A percentile compares a stretch with the other conserved stretches of the same genome.
These are phyloP conservation scores for Leptosphaerulina australis DNA, from an alignment of 2,329 filamentous ascomycete species.

Conservation along the genomic window DNA sequence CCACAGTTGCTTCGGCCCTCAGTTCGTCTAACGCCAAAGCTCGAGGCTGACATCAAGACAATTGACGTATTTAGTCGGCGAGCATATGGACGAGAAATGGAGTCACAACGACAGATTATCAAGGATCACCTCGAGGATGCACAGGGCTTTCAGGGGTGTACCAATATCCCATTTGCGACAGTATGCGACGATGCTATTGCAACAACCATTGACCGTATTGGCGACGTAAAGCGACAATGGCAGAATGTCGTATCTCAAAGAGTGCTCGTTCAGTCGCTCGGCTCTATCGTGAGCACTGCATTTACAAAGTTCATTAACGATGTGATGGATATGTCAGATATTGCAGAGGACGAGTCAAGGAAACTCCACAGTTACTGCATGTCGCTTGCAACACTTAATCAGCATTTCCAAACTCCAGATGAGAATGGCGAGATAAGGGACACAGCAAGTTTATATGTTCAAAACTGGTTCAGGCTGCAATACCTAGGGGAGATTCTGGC, in stretches of 20 bases:
- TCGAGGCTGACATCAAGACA: constrained; percentile 61
- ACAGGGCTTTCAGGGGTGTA: constrained; percentile 66
- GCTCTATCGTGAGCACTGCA: constrained; percentile 63
- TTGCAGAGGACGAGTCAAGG: constrained; percentile 66
- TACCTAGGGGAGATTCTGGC: constrained; percentile 69
- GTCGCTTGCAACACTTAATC: constrained; percentile 60
- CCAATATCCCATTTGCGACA: constrained; percentile 62
- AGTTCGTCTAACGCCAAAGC: constrained; percentile 52
- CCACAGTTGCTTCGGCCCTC: constrained; percentile 42
- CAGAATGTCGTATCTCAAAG: constrained; percentile 63
- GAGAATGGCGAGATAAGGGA: constrained; percentile 51
- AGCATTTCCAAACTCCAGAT: constrained; percentile 60
- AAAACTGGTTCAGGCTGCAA: constrained; percentile 69
- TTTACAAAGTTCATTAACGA: constrained; percentile 66
- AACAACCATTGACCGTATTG: constrained; percentile 63
- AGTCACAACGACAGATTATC: constrained; percentile 67
- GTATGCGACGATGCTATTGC: constrained; percentile 66
- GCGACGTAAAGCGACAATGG: constrained; percentile 63
- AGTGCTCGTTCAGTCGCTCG: constrained; percentile 66
- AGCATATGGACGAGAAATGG: constrained; percentile 69
- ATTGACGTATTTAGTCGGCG: constrained; percentile 65
- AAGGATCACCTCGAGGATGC: constrained; percentile 67
- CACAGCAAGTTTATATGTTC: constrained; percentile 66
- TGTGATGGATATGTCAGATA: constrained; percentile 67
- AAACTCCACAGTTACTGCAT: constrained; percentile 64